Conservation (phyloP, 202 grass and related monocot species). For the Digitaria exilis region DNA sequence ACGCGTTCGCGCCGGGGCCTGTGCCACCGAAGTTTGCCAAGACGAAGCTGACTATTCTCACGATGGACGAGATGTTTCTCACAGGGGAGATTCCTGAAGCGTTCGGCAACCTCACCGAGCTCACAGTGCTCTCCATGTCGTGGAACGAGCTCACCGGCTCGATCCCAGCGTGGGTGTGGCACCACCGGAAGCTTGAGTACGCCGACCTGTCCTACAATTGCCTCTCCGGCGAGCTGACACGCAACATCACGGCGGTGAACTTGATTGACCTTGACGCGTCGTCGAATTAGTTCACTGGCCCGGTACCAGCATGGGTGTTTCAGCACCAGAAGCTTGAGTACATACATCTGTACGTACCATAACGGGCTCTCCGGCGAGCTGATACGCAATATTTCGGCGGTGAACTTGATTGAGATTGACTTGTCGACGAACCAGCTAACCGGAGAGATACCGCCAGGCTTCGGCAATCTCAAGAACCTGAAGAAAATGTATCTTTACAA, state of each 20-base stretch:
- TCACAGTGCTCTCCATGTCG: conserved; percentile 35
- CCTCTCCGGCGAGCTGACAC: conserved; percentile 49
- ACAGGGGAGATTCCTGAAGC: conserved; percentile 60
- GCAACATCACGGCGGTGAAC: conserved; percentile 18
- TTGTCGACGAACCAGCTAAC: conserved; percentile 58
- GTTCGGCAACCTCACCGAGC: conserved; percentile 39
- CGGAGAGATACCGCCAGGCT: conserved; percentile 50
- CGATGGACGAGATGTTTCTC: conserved; percentile 34
- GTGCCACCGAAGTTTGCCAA: conserved; percentile 54
- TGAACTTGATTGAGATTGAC: conserved; percentile 50
- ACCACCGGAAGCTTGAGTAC: conserved; percentile 26
- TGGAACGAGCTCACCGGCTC: conserved; percentile 48
- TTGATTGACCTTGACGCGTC: conserved; percentile 61
- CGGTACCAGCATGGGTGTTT: background rate
- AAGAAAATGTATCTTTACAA: conserved; percentile 38
- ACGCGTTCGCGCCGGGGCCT: conserved; percentile 35
- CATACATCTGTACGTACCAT: conserved; percentile 25
- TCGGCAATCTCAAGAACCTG: conserved; percentile 50
- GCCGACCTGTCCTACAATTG: conserved; percentile 47
- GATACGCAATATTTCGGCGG: conserved; percentile 9
- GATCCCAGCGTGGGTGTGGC: background rate
- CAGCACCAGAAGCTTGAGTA: conserved; percentile 36
- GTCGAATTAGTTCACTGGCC: conserved; percentile 43
- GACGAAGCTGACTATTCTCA: conserved; percentile 53
- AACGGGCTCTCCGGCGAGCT: conserved; percentile 57